phyloP scores from a whole-genome alignment of 305 asterid species.

The Fraxinus sp. region DNA sequence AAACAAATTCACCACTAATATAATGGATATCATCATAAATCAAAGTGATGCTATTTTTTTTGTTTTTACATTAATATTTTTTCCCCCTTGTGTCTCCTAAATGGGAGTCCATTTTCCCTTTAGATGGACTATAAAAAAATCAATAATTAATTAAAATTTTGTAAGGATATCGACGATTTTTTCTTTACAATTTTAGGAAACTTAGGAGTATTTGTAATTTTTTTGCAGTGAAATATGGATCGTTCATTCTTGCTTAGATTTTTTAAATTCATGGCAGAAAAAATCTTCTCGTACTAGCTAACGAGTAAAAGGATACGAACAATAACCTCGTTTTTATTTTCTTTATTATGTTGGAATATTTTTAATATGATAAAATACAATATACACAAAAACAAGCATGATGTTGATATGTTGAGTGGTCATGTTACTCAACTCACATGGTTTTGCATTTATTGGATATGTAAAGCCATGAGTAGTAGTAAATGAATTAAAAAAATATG shows the following conservation, averaged over 20 bases:
- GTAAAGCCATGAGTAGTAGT: not conserved
- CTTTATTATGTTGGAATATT: not conserved
- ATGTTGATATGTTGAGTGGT: conserved; percentile 2
- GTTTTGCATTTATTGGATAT: not conserved
- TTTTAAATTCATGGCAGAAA: not conserved
- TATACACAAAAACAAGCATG: not conserved
- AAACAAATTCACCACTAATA: conserved; percentile 10
- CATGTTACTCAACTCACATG: not conserved
- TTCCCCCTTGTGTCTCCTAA: conserved; percentile 13
- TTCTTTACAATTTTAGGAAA: not conserved
- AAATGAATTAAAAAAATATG: not conserved
- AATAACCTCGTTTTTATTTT: not conserved
- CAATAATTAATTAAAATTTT: not conserved
- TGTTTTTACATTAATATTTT: not conserved
- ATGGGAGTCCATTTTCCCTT: conserved; percentile 5
- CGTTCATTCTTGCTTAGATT: not conserved
- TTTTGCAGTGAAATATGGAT: not conserved
- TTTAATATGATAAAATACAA: not conserved
- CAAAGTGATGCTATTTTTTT: not conserved
- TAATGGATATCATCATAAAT: conserved; percentile 13
- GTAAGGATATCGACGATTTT: not conserved
- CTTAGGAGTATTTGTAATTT: not conserved
- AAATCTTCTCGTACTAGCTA: not conserved
- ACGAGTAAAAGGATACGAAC: not conserved
- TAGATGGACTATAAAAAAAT: not conserved